phyloP scores from a whole-genome alignment of 2,329 filamentous ascomycete species.

The Furcasterigmium furcatum region DNA sequence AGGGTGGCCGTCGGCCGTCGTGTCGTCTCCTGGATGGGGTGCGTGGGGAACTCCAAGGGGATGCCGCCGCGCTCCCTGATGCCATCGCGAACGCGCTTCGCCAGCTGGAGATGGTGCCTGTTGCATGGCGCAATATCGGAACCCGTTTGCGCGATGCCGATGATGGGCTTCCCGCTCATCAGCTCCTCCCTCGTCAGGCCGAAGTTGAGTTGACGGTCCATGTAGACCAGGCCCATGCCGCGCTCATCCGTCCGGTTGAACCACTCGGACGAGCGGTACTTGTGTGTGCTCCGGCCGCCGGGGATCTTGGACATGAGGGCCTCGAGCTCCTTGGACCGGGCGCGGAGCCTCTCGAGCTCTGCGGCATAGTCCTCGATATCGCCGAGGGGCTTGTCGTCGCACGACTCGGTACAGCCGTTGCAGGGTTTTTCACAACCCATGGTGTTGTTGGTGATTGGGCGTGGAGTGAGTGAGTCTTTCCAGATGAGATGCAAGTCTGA shows the following conservation, averaged over 20 bases:
- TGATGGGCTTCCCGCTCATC: constrained; percentile 44
- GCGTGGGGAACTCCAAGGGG: constrained; percentile 47
- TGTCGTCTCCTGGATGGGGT: constrained; percentile 47
- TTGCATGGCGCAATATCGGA: constrained; percentile 49
- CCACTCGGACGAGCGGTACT: constrained; percentile 9
- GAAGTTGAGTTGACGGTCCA: constrained; percentile 47
- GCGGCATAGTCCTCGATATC: constrained; percentile 4
- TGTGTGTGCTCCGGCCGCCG: not conserved
- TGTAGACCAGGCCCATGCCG: constrained; percentile 32
- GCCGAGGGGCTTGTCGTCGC: constrained; percentile 2
- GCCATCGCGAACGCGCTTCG: constrained; percentile 46
- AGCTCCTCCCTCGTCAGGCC: constrained; percentile 46
- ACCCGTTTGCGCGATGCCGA: constrained; percentile 49
- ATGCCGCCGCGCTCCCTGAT: constrained; percentile 45
- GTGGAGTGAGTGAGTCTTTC: no score
- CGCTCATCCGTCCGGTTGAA: constrained; percentile 10
- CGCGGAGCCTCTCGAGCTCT: constrained; percentile 1
- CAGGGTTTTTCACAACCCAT: constrained; percentile 2
- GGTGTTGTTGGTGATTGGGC: no score
- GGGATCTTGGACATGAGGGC: not conserved
- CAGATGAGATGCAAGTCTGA: no score
- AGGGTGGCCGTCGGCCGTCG: constrained; percentile 44
- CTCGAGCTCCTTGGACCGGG: constrained; percentile 3
- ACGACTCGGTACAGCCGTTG: constrained; percentile 1
- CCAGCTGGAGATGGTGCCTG: constrained; percentile 43